Base-by-base conservation (phyloP, 2,329 filamentous ascomycete genomes). In the Calonectria fujianensis region DNA sequence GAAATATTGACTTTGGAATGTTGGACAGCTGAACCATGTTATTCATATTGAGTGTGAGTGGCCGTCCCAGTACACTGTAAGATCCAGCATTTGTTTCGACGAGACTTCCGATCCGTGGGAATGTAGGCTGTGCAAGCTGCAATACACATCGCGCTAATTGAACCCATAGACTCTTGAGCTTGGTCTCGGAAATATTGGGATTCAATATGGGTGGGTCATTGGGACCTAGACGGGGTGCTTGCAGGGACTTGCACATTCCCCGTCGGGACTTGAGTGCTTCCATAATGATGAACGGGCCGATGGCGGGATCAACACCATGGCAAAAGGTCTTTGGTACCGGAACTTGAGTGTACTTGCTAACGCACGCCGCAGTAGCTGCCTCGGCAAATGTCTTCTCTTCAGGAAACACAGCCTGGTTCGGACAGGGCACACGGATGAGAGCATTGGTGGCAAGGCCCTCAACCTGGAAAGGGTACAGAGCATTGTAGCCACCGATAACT, bases 31-130 rank as follows among this genome's bases (percentile, higher is more conserved):
- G 79, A 41, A 85, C 72, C 72, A 86, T 80, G 66, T 54, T 54
- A 29, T 84, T 88, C 85, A 89, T 88, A 67, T 87, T 86, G 0
- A 84, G 79, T 2, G 85, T 86, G 2, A 89, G 72, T 2, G 86
- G 86, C 18, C 85, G 82, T 39, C 79, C 78, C 6, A 67, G 74
- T 7, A 85, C 82, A 39, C 75, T 57, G 80, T 81, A 84, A 3
- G 45, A 77, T n/a, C 80, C 79, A 8, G 80, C 70, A 2, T 76
- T 76, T 1, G 75, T 64, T 70, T 85, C 77, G 32, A 74, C 64
- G 0, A 88, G 78, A 31, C 82, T 84, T 14, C 87, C 87, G 20
- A 89, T 88, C 24, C 79, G 77, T 29, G 81, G 52, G 57, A 88
- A 85, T 0, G 76, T 83, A 1, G 78, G 75, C 14, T 51, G 78